Percentiles rank a stretch among this genome's conserved stretches.
These are phyloP conservation scores for Fusarium gaditjirri DNA, from an alignment of 2,329 filamentous ascomycete genomes.

Conservation along the genomic window DNA sequence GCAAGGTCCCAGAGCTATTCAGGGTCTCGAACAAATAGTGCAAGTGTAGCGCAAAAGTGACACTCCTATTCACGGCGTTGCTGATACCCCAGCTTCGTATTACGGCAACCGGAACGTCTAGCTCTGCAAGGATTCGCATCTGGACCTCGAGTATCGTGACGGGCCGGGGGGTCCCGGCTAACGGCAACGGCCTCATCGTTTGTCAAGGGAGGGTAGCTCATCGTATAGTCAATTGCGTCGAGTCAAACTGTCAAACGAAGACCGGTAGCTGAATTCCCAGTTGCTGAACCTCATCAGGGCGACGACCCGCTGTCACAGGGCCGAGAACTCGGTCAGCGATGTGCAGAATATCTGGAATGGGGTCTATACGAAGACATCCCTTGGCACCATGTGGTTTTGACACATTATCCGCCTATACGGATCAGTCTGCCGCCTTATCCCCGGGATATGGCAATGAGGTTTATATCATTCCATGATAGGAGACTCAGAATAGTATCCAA, in stretches of 20 bases:
- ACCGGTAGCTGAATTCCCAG: conserved; percentile 49
- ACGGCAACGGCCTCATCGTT: conserved; percentile 46
- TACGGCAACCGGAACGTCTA: conserved; percentile 34
- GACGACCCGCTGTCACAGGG: conserved; percentile 43
- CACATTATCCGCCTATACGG: conserved; percentile 52
- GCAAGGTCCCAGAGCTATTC: conserved; percentile 29
- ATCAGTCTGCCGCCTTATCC: conserved; percentile 53
- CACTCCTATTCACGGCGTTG: conserved; percentile 49
- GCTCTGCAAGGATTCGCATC: conserved; percentile 46
- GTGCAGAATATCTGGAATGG: conserved; percentile 48
- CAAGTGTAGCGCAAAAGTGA: conserved; percentile 50
- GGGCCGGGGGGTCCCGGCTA: conserved; percentile 40
- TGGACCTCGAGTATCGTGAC: conserved; percentile 48
- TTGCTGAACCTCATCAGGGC: conserved; percentile 43
- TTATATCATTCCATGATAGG: conserved; percentile 46
- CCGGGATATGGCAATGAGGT: conserved; percentile 49
- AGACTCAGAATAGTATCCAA: conserved; percentile 27
- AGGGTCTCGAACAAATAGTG: conserved; percentile 49
- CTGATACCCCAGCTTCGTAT: conserved; percentile 49
- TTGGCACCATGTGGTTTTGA: conserved; percentile 32
- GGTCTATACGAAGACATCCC: conserved; percentile 36
- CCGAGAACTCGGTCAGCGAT: conserved; percentile 45
- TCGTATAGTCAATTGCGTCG: conserved; percentile 44
- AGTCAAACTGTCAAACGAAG: conserved; percentile 55
- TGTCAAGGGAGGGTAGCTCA: conserved; percentile 36